These are phyloP conservation scores for Gelatoporia subvermispora DNA, from an alignment of 768 basidiomycete species.

Conservation along the genomic window DNA sequence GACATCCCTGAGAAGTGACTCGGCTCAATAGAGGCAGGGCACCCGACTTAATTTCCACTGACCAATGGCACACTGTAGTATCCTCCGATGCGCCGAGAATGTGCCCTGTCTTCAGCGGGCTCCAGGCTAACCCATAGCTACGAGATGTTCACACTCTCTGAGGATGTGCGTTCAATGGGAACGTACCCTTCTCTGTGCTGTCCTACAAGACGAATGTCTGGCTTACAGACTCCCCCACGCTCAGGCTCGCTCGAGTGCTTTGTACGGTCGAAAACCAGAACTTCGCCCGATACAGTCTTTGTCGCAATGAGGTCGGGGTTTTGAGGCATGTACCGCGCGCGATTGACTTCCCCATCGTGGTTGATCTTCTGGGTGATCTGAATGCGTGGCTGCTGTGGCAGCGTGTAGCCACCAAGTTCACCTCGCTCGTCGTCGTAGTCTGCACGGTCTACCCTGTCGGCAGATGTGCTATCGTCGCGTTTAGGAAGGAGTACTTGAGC, in stretches of 20 bases:
- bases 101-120: slow-evolving; percentile 74
- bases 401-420: slow-evolving; percentile 89
- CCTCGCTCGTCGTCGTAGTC: slow-evolving; percentile 91
- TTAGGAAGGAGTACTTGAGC: slow-evolving; percentile 92
- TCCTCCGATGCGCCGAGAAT: slow-evolving; percentile 93
- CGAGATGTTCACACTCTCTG: not conserved
- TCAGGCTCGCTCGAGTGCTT: slow-evolving; percentile 95
- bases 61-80: slow-evolving; percentile 95
- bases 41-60: slow-evolving; percentile 17
- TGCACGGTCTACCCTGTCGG: slow-evolving; percentile 71
- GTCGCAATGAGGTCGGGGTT: slow-evolving; percentile 97
- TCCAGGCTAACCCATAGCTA: slow-evolving; percentile 95
- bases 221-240: slow-evolving; percentile 76
- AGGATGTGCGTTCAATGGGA: not conserved
- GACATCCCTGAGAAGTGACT: slow-evolving; percentile 66
- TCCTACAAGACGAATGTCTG: slow-evolving; percentile 86
- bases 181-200: slow-evolving; percentile 91
- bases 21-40: slow-evolving; percentile 4
- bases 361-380: slow-evolving; percentile 92
- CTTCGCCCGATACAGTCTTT: slow-evolving; percentile 86
- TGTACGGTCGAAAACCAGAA: slow-evolving; percentile 93
- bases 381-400: slow-evolving; percentile 81
- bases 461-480: slow-evolving; percentile 58
- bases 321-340: slow-evolving; percentile 98
- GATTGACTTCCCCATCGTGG: slow-evolving; percentile 92